Percentiles rank a stretch among this genome's conserved stretches.
phyloP scores from a whole-genome alignment of 176 grass and related monocot species.

The Oryza meridionalis region DNA sequence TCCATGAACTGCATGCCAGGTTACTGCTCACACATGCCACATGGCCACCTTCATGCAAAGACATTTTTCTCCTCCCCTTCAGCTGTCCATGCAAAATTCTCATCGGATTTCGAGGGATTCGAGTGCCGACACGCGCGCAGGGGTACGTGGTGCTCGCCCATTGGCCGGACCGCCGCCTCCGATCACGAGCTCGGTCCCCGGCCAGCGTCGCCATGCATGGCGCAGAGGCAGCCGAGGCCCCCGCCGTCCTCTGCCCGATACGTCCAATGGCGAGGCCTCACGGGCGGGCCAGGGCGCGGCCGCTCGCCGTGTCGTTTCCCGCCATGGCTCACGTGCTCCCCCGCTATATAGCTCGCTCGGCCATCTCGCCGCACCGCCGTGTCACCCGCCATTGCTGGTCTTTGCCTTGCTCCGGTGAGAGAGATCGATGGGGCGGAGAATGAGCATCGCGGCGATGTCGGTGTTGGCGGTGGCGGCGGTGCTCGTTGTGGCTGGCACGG shows the following conservation, averaged over 20 bases:
- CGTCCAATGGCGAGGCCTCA: constrained; percentile 44
- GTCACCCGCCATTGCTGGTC: not conserved
- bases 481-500: not conserved
- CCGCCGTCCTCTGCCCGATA: not conserved
- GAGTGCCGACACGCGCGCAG: not conserved
- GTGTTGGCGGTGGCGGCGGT: not conserved
- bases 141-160: not conserved
- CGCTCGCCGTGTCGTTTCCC: constrained; percentile 14
- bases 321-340: constrained; percentile 35
- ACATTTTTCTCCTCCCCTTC: not conserved
- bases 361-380: not conserved
- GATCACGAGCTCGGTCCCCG: constrained; percentile 53
- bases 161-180: constrained; percentile 4
- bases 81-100: not conserved
- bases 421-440: not conserved
- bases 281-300: constrained; percentile 46
- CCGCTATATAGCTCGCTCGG: constrained; percentile 27
- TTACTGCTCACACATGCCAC: not conserved
- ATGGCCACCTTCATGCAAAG: constrained; percentile 30
- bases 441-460: not conserved
- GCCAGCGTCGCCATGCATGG: constrained; percentile 6
- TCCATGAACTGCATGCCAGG: too few species aligned
- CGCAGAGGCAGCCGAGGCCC: not conserved
- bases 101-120: not conserved
- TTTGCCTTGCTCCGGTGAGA: not conserved